phyloP scores from a whole-genome alignment of 495 filamentous ascomycete species.

The Beverwykella pulmonaria region DNA sequence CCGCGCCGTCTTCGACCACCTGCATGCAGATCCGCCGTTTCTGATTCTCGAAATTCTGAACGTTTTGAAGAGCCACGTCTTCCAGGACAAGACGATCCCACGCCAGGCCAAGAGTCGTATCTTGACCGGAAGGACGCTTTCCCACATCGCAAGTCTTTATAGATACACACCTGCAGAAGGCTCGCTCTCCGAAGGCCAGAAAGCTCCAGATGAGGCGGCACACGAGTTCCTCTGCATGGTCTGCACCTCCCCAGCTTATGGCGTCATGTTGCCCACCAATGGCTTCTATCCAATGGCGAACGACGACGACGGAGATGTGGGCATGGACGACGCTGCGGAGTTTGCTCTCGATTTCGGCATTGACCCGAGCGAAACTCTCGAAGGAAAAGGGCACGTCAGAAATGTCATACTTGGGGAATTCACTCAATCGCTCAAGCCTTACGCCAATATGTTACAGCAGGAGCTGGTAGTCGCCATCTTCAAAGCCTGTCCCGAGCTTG shows the following conservation, averaged over 20 bases:
- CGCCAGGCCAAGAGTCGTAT: slow-evolving; percentile 71
- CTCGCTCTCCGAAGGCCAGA: slow-evolving; percentile 44
- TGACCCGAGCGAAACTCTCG: slow-evolving; percentile 57
- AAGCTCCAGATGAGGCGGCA: slow-evolving; percentile 59
- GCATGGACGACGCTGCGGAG: slow-evolving; percentile 40
- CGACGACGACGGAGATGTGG: slow-evolving; percentile 50
- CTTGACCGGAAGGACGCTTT: slow-evolving; percentile 70
- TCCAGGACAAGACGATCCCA: slow-evolving; percentile 69
- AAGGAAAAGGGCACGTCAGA: slow-evolving; percentile 59
- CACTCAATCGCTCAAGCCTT: slow-evolving; percentile 76
- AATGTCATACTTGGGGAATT: slow-evolving; percentile 77
- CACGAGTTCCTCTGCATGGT: slow-evolving; percentile 73
- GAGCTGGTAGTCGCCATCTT: slow-evolving; percentile 81
- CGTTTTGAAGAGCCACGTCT: slow-evolving; percentile 63
- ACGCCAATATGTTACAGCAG: slow-evolving; percentile 76
- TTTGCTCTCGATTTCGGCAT: slow-evolving; percentile 65
- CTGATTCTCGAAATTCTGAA: slow-evolving; percentile 69
- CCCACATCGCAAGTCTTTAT: slow-evolving; percentile 71
- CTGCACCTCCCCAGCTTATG: slow-evolving; percentile 69
- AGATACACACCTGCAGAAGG: slow-evolving; percentile 47
- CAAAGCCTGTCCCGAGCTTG: slow-evolving; percentile 75
- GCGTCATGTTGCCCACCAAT: slow-evolving; percentile 66
- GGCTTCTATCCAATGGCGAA: slow-evolving; percentile 75
- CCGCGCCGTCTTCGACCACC: slow-evolving; percentile 54
- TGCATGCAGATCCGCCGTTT: slow-evolving; percentile 72